Evolutionary conservation across 805 yeast species (phyloP).

Genomic region (Priceomyces carsonii): DNA sequence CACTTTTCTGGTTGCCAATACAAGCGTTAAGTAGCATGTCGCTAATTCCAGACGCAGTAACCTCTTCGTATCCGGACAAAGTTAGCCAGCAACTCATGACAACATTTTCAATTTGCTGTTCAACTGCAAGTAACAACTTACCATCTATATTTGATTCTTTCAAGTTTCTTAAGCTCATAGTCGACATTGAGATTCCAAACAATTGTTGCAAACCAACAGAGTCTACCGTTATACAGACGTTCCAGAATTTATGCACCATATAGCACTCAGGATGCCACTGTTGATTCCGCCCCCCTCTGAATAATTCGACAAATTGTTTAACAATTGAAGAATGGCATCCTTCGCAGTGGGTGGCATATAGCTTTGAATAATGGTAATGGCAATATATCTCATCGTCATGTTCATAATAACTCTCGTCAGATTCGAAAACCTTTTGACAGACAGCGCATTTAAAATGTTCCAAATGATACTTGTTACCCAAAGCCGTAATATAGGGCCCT

Average conservation of each 20-base stretch:
- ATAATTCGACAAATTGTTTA: slow-evolving; percentile 91
- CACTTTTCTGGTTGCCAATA: slow-evolving; percentile 64
- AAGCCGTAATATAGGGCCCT: slow-evolving; percentile 92
- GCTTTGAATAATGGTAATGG: slow-evolving; percentile 86
- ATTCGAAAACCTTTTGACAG: slow-evolving; percentile 83
- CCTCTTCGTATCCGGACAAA: slow-evolving; percentile 86
- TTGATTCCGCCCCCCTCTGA: slow-evolving; percentile 85
- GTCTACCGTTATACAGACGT: slow-evolving; percentile 70
- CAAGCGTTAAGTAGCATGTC: slow-evolving; percentile 89
- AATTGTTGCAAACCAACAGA: slow-evolving; percentile 47
- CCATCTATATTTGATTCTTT: slow-evolving; percentile 31
- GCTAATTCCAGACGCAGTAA: slow-evolving; percentile 83
- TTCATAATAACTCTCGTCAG: slow-evolving; percentile 90
- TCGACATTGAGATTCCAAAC: slow-evolving; percentile 12
- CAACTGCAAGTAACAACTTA: slow-evolving; percentile 53
- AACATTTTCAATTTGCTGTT: slow-evolving; percentile 59
- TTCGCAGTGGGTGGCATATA: slow-evolving; percentile 85
- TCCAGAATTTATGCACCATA: slow-evolving; percentile 97
- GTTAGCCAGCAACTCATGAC: slow-evolving; percentile 80
- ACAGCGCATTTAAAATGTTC: slow-evolving; percentile 93
- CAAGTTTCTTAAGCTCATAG: slow-evolving; percentile 11
- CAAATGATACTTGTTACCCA: slow-evolving; percentile 88
- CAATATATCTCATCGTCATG: slow-evolving; percentile 82
- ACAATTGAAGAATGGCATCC: slow-evolving; percentile 91
- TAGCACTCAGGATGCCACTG: slow-evolving; percentile 99